Conservation (phyloP, 352 stramenopile species). For the Phytophthora vignae region DNA sequence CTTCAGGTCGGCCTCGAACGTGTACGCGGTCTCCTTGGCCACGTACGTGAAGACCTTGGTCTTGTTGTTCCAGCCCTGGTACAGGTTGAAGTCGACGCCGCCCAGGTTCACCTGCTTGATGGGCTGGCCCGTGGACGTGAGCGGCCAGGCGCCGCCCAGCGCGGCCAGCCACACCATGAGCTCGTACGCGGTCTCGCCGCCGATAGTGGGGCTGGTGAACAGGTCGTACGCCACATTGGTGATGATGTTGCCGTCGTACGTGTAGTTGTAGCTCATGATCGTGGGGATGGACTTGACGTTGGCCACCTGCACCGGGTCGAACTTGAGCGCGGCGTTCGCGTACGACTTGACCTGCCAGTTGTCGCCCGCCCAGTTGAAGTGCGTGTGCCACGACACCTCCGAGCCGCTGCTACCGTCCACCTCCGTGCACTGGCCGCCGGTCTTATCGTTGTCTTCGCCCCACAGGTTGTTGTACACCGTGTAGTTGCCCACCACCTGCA, state of each 20-base stretch:
- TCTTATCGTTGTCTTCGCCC: slow-evolving; percentile 28
- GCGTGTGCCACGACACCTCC: slow-evolving; percentile 49
- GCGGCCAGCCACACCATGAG: slow-evolving; percentile 49
- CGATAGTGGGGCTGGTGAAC: slow-evolving; percentile 35
- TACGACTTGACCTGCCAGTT: slow-evolving; percentile 51
- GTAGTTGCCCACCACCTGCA: slow-evolving; percentile 32
- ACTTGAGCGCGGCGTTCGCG: slow-evolving; percentile 47
- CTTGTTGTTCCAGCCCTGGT: slow-evolving; percentile 40
- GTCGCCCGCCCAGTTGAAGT: slow-evolving; percentile 42
- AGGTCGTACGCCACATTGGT: slow-evolving; percentile 47
- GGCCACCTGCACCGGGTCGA: slow-evolving; percentile 37
- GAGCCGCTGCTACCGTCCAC: slow-evolving; percentile 36
- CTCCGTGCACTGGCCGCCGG: slow-evolving; percentile 43
- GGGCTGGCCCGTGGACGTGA: slow-evolving; percentile 33
- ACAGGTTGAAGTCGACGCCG: slow-evolving; percentile 34
- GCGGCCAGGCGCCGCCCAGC: slow-evolving; percentile 32
- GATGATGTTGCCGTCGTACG: slow-evolving; percentile 40
- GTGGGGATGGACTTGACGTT: slow-evolving; percentile 46
- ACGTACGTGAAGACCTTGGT: slow-evolving; percentile 46
- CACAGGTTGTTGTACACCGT: slow-evolving; percentile 54
- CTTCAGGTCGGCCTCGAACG: slow-evolving; percentile 34
- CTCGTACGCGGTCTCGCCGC: slow-evolving; percentile 38
- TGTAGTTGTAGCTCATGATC: slow-evolving; percentile 42
- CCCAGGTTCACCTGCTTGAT: slow-evolving; percentile 27
- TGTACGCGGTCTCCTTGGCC: slow-evolving; percentile 22